Evolutionary conservation across 2,329 filamentous ascomycete genomes (phyloP), one percentile per base, ranked within the genome.

Genomic region (Monilinia fructicola): DNA sequence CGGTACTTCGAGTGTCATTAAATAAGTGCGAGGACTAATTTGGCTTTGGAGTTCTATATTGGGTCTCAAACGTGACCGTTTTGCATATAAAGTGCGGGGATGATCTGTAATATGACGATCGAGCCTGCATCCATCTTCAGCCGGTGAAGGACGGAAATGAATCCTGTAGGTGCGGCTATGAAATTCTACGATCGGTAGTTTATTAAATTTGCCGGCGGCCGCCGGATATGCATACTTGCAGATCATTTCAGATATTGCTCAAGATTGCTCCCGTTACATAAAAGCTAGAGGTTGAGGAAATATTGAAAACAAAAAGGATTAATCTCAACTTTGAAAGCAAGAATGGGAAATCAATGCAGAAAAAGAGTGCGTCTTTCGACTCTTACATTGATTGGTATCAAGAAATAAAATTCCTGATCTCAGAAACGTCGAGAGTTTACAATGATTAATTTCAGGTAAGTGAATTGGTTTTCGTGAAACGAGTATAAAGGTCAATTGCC

Each of bases 141-240:
- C 38, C 6, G n/a, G 28, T 7, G 38, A 28, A 35, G 7, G 6
- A n/a, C 55, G 44, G 28, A 50, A 23, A 12, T 60, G 4, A 46
- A 60, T 60, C 28, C 23, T 2, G n/a, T 23, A 38, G 12, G 31
- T 0, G 14, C 11, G 21, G 44, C 5, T 48, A 23, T 38, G 23
- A 11, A 12, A 12, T 28, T 23, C 10, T 23, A 10, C 7, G 28
- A 38, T 26, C 42, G 14, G 21, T 12, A 6, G 21, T 35, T 21
- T 14, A 12, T 18, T n/a, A n/a, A 16, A n/a, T 50, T 18, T 60
- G n/a, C 56, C 56, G 56, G 56, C 56, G 44, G 44, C 56, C 21
- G 21, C 44, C 28, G 31, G 12, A 12, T 12, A 11, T 26, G 21
- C 14, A 12, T 2, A 26, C 23, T 46, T 35, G 31, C 31, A 35